Evolutionary conservation across 2,329 filamentous ascomycete genomes (phyloP).

Genomic region (Arthrobotrys conoides): DNA sequence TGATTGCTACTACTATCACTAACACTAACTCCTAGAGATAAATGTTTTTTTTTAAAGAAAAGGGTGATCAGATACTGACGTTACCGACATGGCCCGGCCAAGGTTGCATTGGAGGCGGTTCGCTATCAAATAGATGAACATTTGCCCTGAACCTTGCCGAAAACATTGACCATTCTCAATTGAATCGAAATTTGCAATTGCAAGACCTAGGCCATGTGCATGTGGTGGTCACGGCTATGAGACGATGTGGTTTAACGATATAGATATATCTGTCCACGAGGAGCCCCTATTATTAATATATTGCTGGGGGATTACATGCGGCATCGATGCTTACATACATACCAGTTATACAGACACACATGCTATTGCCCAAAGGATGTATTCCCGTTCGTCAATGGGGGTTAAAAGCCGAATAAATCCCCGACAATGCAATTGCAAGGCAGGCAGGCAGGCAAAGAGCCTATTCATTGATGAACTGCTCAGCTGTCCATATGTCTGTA

Average conservation of each 20-base stretch:
- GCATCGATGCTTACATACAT: background rate
- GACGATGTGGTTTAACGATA: constrained; percentile 1
- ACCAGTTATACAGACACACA: background rate
- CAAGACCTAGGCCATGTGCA: background rate
- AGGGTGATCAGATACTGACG: constrained; percentile 1
- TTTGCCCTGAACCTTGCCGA: constrained; percentile 26
- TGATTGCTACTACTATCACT: background rate
- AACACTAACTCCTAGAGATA: background rate
- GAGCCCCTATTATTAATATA: background rate
- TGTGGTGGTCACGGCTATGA: background rate
- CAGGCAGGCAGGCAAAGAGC: background rate
- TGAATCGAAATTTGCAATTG: background rate
- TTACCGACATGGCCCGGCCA: background rate
- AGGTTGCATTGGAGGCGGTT: constrained; percentile 2
- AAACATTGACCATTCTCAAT: background rate
- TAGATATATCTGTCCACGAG: constrained; percentile 9
- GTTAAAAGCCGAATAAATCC: background rate
- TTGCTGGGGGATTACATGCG: background rate
- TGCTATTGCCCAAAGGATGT: background rate
- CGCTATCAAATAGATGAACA: background rate
- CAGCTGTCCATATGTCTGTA: background rate
- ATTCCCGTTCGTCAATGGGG: background rate
- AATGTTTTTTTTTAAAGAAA: background rate
- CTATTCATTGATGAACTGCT: background rate
- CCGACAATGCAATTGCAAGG: background rate